A percentile compares a stretch with the other conserved stretches of the same genome.
These are phyloP conservation scores for Boletellus ananas DNA, from an alignment of 768 basidiomycete genomes.

Conservation along the genomic window DNA sequence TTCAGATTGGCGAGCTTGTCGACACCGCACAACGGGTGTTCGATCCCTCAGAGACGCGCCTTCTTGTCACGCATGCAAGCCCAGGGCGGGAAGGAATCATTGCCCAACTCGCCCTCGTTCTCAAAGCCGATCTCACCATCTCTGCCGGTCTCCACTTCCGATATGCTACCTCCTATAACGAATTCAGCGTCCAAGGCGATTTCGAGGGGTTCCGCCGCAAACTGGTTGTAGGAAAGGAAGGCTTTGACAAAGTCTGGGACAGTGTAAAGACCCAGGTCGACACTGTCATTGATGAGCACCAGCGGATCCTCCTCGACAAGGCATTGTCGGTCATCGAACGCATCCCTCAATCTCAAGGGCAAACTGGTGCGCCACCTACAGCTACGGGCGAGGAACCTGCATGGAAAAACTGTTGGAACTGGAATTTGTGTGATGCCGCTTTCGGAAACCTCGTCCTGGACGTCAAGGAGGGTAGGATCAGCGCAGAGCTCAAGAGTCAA, in stretches of 20 bases:
- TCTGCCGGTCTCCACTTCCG: slow-evolving; percentile 97
- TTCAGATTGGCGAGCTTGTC: slow-evolving; percentile 96
- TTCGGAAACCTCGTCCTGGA: slow-evolving; percentile 87
- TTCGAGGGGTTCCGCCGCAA: slow-evolving; percentile 86
- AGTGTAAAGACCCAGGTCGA: slow-evolving; percentile 90
- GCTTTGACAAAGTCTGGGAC: slow-evolving; percentile 92
- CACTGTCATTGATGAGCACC: slow-evolving; percentile 84
- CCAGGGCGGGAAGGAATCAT: slow-evolving; percentile 93
- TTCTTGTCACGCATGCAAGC: slow-evolving; percentile 89
- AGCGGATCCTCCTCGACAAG: slow-evolving; percentile 85
- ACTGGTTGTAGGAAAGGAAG: slow-evolving; percentile 69
- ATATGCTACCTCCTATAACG: slow-evolving; percentile 94
- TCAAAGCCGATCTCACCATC: slow-evolving; percentile 93
- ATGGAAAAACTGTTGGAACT: slow-evolving; percentile 99
- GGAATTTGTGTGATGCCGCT: slow-evolving; percentile 96
- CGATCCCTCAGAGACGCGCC: slow-evolving; percentile 89
- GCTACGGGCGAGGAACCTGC: slow-evolving; percentile 78
- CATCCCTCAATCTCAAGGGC: slow-evolving; percentile 54
- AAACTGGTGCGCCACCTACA: slow-evolving; percentile 38
- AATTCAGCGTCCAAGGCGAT: slow-evolving; percentile 89
- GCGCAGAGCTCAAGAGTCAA: slow-evolving; percentile 88
- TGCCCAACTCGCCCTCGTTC: slow-evolving; percentile 80
- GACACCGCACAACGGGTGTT: slow-evolving; percentile 95
- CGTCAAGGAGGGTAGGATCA: slow-evolving; percentile 87
- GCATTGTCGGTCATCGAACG: slow-evolving; percentile 81